These are phyloP conservation scores for Aspergillus sp. DNA, from an alignment of 2,329 filamentous ascomycete genomes.

Conservation along the genomic window DNA sequence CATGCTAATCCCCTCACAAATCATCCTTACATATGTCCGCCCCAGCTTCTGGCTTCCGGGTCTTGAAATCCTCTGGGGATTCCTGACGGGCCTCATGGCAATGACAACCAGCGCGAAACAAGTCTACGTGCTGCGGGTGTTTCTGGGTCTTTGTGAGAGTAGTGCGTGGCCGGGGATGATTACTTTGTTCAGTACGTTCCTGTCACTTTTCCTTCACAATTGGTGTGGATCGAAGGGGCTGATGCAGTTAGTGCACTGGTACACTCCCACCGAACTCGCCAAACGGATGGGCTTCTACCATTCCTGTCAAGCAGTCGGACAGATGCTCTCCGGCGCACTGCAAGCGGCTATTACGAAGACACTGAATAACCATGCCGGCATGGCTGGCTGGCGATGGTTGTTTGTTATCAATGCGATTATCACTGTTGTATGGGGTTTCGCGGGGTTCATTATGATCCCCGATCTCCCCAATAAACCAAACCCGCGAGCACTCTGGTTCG, in stretches of 20 bases:
- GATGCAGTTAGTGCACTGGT: slow-evolving; percentile 25
- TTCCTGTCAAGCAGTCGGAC: slow-evolving; percentile 22
- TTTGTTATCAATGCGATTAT: slow-evolving; percentile 35
- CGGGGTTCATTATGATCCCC: slow-evolving; percentile 31
- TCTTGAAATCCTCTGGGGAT: slow-evolving; percentile 23
- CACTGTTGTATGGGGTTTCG: slow-evolving; percentile 30
- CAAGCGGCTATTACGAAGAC: slow-evolving; percentile 27
- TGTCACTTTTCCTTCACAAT: no score
- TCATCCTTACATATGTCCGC: slow-evolving; percentile 33
- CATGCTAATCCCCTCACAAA: slow-evolving; percentile 35
- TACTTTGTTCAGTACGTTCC: slow-evolving; percentile 21
- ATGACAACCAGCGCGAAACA: slow-evolving; percentile 23
- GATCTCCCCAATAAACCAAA: slow-evolving; percentile 31
- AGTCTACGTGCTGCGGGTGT: slow-evolving; percentile 23
- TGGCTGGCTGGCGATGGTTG: slow-evolving; percentile 32
- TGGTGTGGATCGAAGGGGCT: background rate
- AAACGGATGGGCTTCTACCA: slow-evolving; percentile 30
- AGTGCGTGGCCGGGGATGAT: slow-evolving; percentile 26
- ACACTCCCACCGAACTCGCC: slow-evolving; percentile 29
- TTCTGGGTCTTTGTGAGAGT: slow-evolving; percentile 24
- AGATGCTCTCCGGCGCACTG: slow-evolving; percentile 26
- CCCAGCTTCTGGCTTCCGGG: slow-evolving; percentile 24
- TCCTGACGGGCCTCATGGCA: slow-evolving; percentile 24
- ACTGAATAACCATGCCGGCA: slow-evolving; percentile 20
- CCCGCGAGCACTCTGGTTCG: slow-evolving; percentile 24